Evolutionary conservation across 179 eudicot genomes (phyloP).

Genomic region (Beta corolliflora): DNA sequence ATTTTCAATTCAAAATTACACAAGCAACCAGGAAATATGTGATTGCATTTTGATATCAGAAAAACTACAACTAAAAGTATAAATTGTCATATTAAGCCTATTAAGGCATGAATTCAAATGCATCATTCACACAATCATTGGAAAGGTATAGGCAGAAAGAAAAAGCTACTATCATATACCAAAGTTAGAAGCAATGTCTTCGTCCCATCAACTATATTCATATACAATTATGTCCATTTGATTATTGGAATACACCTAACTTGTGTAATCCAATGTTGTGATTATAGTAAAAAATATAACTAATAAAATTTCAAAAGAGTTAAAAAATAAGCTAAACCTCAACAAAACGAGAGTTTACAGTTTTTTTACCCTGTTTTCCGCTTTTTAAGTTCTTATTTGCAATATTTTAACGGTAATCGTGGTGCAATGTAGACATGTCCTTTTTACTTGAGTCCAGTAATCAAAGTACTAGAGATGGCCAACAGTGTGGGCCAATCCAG

Average conservation of each 20-base stretch:
- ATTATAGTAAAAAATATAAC: neutral
- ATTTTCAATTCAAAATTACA: neutral
- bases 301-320: neutral
- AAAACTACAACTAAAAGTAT: neutral
- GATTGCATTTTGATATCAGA: neutral
- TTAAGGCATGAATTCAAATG: neutral
- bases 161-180: neutral
- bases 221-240: neutral
- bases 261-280: neutral
- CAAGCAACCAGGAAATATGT: constrained; percentile 7
- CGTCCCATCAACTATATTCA: neutral
- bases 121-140: constrained; percentile 2
- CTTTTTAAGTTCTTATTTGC: neutral
- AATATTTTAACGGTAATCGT: neutral
- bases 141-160: constrained; percentile 2
- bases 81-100: neutral
- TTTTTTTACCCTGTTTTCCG: neutral
- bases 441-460: constrained; percentile 20
- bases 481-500: no score
- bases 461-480: neutral
- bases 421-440: neutral
- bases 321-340: neutral
- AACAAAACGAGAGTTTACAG: neutral
- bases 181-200: constrained; percentile 22
- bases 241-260: constrained; percentile 19